phyloP scores from a whole-genome alignment of 192 early-diverging fungal genomes.

The Coemansia sp. region DNA sequence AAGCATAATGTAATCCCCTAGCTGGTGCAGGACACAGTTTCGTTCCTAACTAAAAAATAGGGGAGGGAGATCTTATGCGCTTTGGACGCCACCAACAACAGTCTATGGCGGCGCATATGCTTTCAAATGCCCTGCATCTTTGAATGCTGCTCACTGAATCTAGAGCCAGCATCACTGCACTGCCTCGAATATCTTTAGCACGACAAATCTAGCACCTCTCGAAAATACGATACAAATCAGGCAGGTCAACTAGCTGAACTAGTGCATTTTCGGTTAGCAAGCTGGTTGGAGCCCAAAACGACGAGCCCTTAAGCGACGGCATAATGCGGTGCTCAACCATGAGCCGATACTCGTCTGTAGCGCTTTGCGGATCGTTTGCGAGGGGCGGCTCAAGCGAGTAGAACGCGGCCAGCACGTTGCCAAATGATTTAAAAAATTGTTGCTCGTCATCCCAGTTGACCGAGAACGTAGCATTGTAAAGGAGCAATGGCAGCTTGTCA shows the following conservation, averaged over 20 bases:
- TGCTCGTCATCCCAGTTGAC: constrained; percentile 85
- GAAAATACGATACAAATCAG: constrained; percentile 93
- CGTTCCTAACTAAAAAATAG: not conserved
- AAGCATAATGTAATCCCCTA: too few species aligned
- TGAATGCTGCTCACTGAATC: too few species aligned
- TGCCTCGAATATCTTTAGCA: not conserved
- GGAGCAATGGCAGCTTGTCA: constrained; percentile 79
- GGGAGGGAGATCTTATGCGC: too few species aligned
- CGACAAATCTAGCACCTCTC: constrained; percentile 79
- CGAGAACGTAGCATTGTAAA: constrained; percentile 72
- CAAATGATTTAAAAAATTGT: constrained; percentile 74
- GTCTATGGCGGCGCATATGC: too few species aligned
- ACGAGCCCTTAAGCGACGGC: constrained; percentile 65
- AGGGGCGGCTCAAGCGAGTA: constrained; percentile 53
- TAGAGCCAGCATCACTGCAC: too few species aligned
- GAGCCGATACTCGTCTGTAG: constrained; percentile 56
- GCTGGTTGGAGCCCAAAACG: constrained; percentile 63
- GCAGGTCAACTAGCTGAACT: constrained; percentile 74
- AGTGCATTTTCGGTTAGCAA: constrained; percentile 61
- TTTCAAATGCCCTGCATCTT: too few species aligned
- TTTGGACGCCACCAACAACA: too few species aligned
- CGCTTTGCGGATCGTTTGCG: constrained; percentile 21
- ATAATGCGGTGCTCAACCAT: constrained; percentile 77
- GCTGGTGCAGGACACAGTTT: too few species aligned
- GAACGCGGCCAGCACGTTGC: constrained; percentile 48